Evolutionary conservation across 78 protist species (phyloP), one percentile per base, ranked within the genome.

Genomic region (Guillardia theta): DNA sequence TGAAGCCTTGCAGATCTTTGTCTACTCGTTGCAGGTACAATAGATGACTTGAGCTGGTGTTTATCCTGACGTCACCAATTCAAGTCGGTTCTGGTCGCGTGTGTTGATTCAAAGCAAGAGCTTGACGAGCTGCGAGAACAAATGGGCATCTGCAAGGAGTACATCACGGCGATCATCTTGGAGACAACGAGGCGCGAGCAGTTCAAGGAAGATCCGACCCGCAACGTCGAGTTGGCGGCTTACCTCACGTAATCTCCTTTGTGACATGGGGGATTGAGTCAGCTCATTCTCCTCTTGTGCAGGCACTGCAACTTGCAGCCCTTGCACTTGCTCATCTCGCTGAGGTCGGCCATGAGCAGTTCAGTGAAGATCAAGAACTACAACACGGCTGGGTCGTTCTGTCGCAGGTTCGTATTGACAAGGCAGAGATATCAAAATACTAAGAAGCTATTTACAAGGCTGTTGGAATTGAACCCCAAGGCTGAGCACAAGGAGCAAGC

Each of bases 261-360:
- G n/a, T n/a, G n/a, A n/a, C n/a, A n/a, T n/a, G n/a, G n/a, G n/a
- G n/a, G n/a, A n/a, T n/a, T n/a, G n/a, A n/a, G n/a, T n/a, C n/a
- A n/a, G n/a, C n/a, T n/a, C n/a, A n/a, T n/a, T n/a, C n/a, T n/a
- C n/a, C n/a, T n/a, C n/a, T n/a, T n/a, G n/a, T n/a, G n/a, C n/a
- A n/a, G n/a, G n/a, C 98, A 99, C 97, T 97, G 99, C 96, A 94
- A 98, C 48, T 48, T 99, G 37, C 97, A 97, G 93, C 94, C 97
- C 30, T 54, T 94, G 33, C 99, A 98, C 93, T 33, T 97, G 92
- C 33, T 95, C 21, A 96, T 98, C 54, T 24, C 95, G 64, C 94
- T 98, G 37, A 94, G 98, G 46, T 88, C 97, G 5, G 98, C 98
- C 46, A 97, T 98, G 98, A 93, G 48, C 33, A n/a, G 48, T 12